Evolutionary conservation across 352 stramenopile species (phyloP), one percentile per base, ranked within the genome.

Genomic region (Elongisporangium prolatum): DNA sequence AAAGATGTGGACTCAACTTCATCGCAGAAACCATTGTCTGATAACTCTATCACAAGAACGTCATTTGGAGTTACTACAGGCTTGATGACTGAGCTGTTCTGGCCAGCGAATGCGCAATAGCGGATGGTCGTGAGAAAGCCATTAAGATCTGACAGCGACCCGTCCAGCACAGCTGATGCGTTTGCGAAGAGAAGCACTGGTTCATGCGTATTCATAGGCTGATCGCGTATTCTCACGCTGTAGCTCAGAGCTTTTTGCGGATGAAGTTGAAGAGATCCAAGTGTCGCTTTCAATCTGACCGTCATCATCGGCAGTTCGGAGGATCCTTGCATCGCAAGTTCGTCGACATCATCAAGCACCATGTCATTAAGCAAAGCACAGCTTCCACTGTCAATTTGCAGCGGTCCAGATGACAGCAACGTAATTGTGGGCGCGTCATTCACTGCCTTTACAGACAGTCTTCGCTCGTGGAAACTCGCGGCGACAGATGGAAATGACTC

Each of bases 11-110:
- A 59, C 5, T 11, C 16, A 10, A 25, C 17, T 14, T 28, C 6
- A 22, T 57, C 68, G 25, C 65, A 74, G 18, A 65, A 57, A 1
- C 65, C 68, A 20, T 63, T 73, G 18, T 64, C 61, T 25, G 64
- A 68, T 14, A 71, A 38, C 14, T 64, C 56, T 7, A 49, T 14
- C 18, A 38, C 17, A 20, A 52, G 10, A 16, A 17, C 34, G 11
- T 44, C 34, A 11, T 44, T 44, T 17, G 1, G 34, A 44, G 34
- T 13, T 13, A 44, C 0, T 44, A 17, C 2, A 44, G 34, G 34
- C 34, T 44, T 44, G 9, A 17, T 44, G 22, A 1, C 34, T 28
- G 48, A n/a, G 21, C 9, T 50, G 9, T 21, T 63, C 4, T 16
- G n/a, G 2, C 59, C 44, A 50, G 54, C 4, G 3, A 50, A 67